Evolutionary conservation across 2,329 filamentous ascomycete species (phyloP).

Genomic region (Aspergillus ibericus): DNA sequence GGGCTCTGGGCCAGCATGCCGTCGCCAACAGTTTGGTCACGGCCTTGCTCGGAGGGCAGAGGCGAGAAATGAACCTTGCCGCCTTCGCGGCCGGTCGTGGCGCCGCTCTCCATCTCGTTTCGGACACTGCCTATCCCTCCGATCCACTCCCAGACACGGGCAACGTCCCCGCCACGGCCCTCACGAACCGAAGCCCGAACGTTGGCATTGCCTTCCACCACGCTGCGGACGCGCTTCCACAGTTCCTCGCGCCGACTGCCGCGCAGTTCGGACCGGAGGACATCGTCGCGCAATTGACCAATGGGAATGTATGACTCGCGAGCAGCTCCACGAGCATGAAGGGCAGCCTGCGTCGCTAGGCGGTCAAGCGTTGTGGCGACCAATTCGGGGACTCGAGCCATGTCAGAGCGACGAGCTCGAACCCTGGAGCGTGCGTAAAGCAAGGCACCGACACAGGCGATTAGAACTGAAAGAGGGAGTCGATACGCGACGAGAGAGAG

Average conservation of each 20-base stretch:
- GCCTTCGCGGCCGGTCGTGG: slow-evolving; percentile 26
- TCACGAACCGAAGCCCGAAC: slow-evolving; percentile 75
- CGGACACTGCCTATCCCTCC: slow-evolving; percentile 57
- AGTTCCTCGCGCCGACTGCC: slow-evolving; percentile 73
- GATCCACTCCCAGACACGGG: slow-evolving; percentile 69
- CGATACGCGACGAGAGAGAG: slow-evolving; percentile 52
- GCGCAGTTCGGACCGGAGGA: slow-evolving; percentile 78
- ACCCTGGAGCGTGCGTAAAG: slow-evolving; percentile 67
- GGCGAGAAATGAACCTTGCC: slow-evolving; percentile 31
- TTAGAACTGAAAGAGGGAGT: slow-evolving; percentile 52
- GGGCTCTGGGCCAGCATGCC: slow-evolving; percentile 24
- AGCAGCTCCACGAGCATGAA: slow-evolving; percentile 66
- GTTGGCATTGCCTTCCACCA: slow-evolving; percentile 94
- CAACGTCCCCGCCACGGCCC: slow-evolving; percentile 55
- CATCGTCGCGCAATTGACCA: slow-evolving; percentile 86
- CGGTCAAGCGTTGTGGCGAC: slow-evolving; percentile 83
- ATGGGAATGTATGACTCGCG: slow-evolving; percentile 81
- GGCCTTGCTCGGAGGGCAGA: slow-evolving; percentile 20
- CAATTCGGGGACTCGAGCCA: slow-evolving; percentile 74
- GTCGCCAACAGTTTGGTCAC: slow-evolving; percentile 15
- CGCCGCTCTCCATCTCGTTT: slow-evolving; percentile 32
- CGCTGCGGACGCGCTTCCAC: slow-evolving; percentile 77
- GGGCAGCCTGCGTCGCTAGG: slow-evolving; percentile 77
- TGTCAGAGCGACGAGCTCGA: slow-evolving; percentile 62
- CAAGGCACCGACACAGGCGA: slow-evolving; percentile 46